A percentile compares a stretch with the other conserved stretches of the same genome.
phyloP scores from a whole-genome alignment of 176 grass and related monocot genomes.

The Musa beccarii region DNA sequence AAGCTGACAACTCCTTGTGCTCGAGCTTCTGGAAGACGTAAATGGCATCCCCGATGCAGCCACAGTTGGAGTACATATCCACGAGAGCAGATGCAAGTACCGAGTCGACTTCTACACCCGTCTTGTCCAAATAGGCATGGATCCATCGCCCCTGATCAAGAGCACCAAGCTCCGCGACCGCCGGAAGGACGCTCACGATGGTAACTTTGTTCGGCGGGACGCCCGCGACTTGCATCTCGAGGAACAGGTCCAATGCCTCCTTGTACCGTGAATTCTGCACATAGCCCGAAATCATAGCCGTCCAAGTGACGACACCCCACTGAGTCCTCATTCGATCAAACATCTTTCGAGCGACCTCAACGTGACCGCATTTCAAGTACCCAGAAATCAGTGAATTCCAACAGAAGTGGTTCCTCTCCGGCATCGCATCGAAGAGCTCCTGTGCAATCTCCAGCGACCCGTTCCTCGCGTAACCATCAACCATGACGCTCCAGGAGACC shows the following conservation, averaged over 20 bases:
- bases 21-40: constrained; percentile 6
- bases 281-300: constrained; percentile 15
- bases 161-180: constrained; percentile 17
- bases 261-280: constrained; percentile 3
- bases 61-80: constrained; percentile 23
- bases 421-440: constrained; percentile 22
- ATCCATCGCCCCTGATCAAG: constrained; percentile 11
- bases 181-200: constrained; percentile 15
- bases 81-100: constrained; percentile 18
- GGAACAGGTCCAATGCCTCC: constrained; percentile 16
- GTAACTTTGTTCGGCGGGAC: constrained; percentile 14
- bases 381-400: constrained; percentile 24
- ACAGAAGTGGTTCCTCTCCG: constrained; percentile 12
- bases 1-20: constrained; percentile 18
- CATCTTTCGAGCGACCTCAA: constrained; percentile 8
- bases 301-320: constrained; percentile 20
- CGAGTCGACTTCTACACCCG: constrained; percentile 14
- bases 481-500: constrained; percentile 22
- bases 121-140: constrained; percentile 7
- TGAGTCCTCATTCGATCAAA: constrained; percentile 5
- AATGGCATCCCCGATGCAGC: constrained; percentile 18
- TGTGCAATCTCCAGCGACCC: constrained; percentile 7
- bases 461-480: constrained; percentile 17
- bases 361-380: constrained; percentile 10
- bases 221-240: constrained; percentile 13